Evolutionary conservation across 805 yeast species (phyloP), one percentile per base, ranked within the genome.

Genomic region (Starmerella etchellsii): DNA sequence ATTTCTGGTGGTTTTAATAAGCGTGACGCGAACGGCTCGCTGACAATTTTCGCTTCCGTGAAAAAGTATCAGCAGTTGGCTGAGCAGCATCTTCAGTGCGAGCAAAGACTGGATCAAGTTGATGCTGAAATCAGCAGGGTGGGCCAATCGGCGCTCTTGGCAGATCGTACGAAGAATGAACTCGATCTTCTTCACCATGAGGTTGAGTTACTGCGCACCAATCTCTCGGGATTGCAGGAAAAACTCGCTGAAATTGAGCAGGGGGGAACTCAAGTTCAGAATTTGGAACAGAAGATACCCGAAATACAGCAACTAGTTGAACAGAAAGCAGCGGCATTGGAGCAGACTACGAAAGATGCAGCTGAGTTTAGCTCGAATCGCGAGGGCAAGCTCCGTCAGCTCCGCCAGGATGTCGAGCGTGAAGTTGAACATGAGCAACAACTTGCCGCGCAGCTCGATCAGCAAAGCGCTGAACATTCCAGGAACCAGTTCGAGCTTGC

Each of bases 331-430:
- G 43, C 42, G 0, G 80, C 77, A 23, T 70, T 81, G 11, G 49
- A 52, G 3, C 55, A 56, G 7, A 76, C 81, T 39, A 81, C 81
- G 54, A 70, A 64, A 15, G 97, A 91, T 57, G 81, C 85, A 64
- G 66, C 69, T 39, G 97, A 91, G 52, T 88, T 85, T 56, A 74
- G 71, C 44, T 64, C 64, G 33, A 80, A 93, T 57, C 87, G 85
- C 51, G 83, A 87, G 1, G 71, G 78, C 1, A 93, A 88, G 57
- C 65, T 93, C 44, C 73, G 73, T 36, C 74, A 80, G 52, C 49
- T 66, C 27, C 54, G 52, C 39, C 42, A 33, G 28, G 62, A 81
- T 31, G 69, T 58, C 4, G 49, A 43, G 16, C 25, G 7, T 10
- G 48, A 44, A 8, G 24, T 26, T 2, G 14, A 22, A 2, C 13